Evolutionary conservation across 257 asterid species (phyloP), one percentile per base, ranked within the genome.

Genomic region (Coffea eugenioides): DNA sequence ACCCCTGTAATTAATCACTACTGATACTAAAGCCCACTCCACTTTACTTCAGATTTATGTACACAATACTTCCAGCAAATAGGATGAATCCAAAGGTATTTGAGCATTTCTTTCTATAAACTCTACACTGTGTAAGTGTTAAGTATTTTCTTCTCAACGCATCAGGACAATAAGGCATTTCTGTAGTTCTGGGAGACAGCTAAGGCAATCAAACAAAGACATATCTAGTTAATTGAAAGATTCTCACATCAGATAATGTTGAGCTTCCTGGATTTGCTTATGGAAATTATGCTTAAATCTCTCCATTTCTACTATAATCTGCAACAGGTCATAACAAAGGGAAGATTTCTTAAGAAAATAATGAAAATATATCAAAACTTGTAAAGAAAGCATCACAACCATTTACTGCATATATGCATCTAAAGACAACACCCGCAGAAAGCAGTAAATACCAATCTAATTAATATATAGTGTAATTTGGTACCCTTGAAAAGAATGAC

Each of bases 251-350:
- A 92, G 86, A 86, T 89, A 82, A 77, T 83, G 95, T 75, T 90
- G 92, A 0, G 94, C 85, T 83, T 91, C 95, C 52, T 74, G 87
- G 68, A 89, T 77, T 74, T 90, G 86, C 83, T 88, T 84, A 74
- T 90, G 95, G 80, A 84, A 91, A 31, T 88, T 90, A 83, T 92
- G 98, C 92, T 96, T 94, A 87, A 88, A 93, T 88, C 87, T 92
- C 89, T 96, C 99, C 98, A 96, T 96, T 79, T 93, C 98, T 74
- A 94, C 89, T 87, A 96, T 94, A 72, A 92, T 92, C 99, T 95
- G 98, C 91, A 81, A 52, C 46, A 79, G 74, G 49, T 18, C 69
- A 80, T 34, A 77, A 36, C 31, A n/a, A 31, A 46, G 45, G 46
- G 57, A 68, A n/a, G 21, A 74, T 41, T 21, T 39, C 39, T 52